Percentiles rank a stretch among this genome's conserved stretches.
phyloP scores from a whole-genome alignment of 192 early-diverging fungal genomes.

The Rhizoclosmatium sp. region DNA sequence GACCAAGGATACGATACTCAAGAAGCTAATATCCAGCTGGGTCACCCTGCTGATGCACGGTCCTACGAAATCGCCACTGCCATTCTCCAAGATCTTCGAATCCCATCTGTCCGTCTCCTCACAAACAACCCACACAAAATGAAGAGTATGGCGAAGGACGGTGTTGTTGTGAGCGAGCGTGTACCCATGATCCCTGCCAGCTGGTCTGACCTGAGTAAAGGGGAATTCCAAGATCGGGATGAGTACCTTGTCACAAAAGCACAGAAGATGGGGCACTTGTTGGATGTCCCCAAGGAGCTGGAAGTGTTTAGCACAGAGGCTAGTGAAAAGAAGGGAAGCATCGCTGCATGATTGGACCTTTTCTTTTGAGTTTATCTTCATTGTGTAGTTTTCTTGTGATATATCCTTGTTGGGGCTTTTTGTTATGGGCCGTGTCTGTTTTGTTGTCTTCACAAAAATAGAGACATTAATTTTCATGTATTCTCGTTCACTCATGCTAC shows the following conservation, averaged over 20 bases:
- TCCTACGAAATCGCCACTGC: conserved; percentile 87
- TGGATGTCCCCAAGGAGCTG: conserved; percentile 58
- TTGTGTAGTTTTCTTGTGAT: no score
- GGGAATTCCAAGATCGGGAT: conserved; percentile 69
- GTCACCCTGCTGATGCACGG: conserved; percentile 91
- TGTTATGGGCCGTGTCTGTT: no score
- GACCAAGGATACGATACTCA: conserved; percentile 95
- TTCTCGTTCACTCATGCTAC: no score
- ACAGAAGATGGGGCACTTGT: conserved; percentile 88
- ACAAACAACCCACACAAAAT: conserved; percentile 98
- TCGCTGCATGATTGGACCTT: no score
- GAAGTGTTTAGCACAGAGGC: neutral
- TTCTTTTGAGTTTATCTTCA: no score
- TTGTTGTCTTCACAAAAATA: no score
- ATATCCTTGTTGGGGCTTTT: no score
- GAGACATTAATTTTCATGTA: no score
- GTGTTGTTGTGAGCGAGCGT: conserved; percentile 79
- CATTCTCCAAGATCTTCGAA: conserved; percentile 83
- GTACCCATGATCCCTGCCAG: conserved; percentile 87
- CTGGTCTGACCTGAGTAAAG: conserved; percentile 60
- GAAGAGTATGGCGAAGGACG: conserved; percentile 71
- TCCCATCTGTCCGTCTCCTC: conserved; percentile 75
- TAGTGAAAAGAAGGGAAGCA: no score
- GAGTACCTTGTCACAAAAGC: conserved; percentile 88
- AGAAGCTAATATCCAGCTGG: conserved; percentile 85